phyloP scores from a whole-genome alignment of 768 basidiomycete species.

The Amyloporia xantha region DNA sequence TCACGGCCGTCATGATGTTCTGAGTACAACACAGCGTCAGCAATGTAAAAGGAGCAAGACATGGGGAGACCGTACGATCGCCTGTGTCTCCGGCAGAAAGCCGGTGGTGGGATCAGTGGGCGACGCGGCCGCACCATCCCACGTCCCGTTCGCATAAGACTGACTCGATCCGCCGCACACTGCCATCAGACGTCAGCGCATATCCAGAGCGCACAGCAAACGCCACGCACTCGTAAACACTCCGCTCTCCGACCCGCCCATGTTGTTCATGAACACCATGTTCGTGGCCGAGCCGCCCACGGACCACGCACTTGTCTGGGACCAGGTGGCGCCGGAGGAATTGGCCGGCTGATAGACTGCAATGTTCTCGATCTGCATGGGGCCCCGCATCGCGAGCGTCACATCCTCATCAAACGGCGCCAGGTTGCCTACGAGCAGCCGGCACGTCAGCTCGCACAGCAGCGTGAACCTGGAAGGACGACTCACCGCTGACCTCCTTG shows the following conservation, averaged over 20 bases:
- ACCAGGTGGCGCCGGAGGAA: slow-evolving; percentile 19
- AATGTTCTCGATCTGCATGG: slow-evolving; percentile 22
- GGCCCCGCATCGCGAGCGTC: slow-evolving; percentile 22
- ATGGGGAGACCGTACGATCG: slow-evolving; percentile 14
- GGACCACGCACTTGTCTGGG: slow-evolving; percentile 20
- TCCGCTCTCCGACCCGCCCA: slow-evolving; percentile 20
- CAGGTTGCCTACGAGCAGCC: slow-evolving; percentile 14
- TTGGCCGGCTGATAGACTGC: slow-evolving; percentile 24
- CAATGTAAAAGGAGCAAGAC: not conserved
- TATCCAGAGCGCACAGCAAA: not conserved
- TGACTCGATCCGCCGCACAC: slow-evolving; percentile 25
- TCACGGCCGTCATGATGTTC: slow-evolving; percentile 24
- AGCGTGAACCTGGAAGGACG: not conserved
- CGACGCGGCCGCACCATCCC: slow-evolving; percentile 15
- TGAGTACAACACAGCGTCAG: not conserved
- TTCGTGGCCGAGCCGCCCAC: slow-evolving; percentile 14
- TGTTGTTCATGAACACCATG: slow-evolving; percentile 28
- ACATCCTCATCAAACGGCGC: slow-evolving; percentile 26
- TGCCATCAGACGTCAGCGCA: slow-evolving; percentile 7
- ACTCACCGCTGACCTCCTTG: slow-evolving; percentile 15
- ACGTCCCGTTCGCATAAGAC: slow-evolving; percentile 23
- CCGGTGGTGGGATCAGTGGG: slow-evolving; percentile 10
- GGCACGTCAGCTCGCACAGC: no score
- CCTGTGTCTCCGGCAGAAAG: slow-evolving; percentile 4
- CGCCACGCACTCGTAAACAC: slow-evolving; percentile 21